Percentiles rank a stretch among this genome's conserved stretches.
These are phyloP conservation scores for Paraphoma sp. DNA, from an alignment of 2,329 filamentous ascomycete genomes.

Conservation along the genomic window DNA sequence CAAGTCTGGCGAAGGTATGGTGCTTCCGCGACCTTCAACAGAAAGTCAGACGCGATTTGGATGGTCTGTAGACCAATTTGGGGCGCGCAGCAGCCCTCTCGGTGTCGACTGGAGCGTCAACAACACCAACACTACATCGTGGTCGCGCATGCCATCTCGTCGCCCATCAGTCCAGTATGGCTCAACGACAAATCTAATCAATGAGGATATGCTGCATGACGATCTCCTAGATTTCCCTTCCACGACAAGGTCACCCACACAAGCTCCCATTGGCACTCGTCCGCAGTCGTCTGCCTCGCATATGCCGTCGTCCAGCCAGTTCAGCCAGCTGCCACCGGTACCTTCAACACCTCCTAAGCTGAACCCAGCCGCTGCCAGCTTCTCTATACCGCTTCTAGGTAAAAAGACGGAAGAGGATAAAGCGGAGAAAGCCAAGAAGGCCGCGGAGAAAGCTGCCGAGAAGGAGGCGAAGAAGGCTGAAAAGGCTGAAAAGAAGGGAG, in stretches of 20 bases:
- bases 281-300: conserved; percentile 66
- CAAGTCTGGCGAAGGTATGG: conserved; percentile 57
- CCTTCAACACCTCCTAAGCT: conserved; percentile 63
- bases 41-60: conserved; percentile 49
- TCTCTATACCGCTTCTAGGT: conserved; percentile 60
- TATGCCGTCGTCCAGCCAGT: conserved; percentile 23
- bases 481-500: conserved; percentile 42
- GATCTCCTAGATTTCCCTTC: conserved; percentile 59
- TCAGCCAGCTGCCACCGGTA: conserved; percentile 23
- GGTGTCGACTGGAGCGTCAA: conserved; percentile 51
- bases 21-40: conserved; percentile 46
- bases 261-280: conserved; percentile 79
- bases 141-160: conserved; percentile 79
- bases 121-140: conserved; percentile 56
- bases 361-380: conserved; percentile 89
- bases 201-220: conserved; percentile 58
- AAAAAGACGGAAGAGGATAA: conserved; percentile 44
- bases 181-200: conserved; percentile 68
- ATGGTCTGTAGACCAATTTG: conserved; percentile 47
- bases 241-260: conserved; percentile 59
- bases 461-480: conserved; percentile 45
- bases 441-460: conserved; percentile 42
- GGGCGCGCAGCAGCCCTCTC: conserved; percentile 49
- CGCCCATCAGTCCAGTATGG: conserved; percentile 81
- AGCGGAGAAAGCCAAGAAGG: conserved; percentile 39